Conservation (phyloP, 2,329 filamentous ascomycete genomes). For the Penicillium griseofulvum region DNA sequence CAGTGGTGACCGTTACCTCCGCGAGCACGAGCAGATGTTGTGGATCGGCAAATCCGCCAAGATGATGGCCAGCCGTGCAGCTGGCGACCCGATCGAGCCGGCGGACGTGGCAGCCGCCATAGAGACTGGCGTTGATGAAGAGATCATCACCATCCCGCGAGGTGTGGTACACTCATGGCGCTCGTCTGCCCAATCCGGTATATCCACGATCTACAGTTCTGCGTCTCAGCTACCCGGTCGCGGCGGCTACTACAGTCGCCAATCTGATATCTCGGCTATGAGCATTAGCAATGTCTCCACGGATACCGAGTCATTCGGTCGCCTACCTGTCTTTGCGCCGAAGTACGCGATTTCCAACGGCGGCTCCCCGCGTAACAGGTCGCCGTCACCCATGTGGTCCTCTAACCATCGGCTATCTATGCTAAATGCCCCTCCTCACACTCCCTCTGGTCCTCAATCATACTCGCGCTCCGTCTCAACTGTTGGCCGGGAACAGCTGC, state of each 20-base stretch:
- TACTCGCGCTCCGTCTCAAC: constrained; percentile 27
- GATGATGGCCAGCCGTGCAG: constrained; percentile 30
- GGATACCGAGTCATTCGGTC: constrained; percentile 31
- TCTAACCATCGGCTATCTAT: constrained; percentile 18
- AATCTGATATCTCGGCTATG: constrained; percentile 29
- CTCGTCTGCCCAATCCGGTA: constrained; percentile 33
- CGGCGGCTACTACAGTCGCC: constrained; percentile 10
- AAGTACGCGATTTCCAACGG: constrained; percentile 19
- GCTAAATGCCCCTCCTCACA: constrained; percentile 2
- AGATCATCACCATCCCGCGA: constrained; percentile 37
- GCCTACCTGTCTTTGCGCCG: constrained; percentile 35
- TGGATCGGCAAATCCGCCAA: constrained; percentile 47
- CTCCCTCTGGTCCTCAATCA: constrained; percentile 14
- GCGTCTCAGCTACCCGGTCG: constrained; percentile 22
- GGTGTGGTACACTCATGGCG: constrained; percentile 37
- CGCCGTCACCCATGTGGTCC: constrained; percentile 15
- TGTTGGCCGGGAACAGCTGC: constrained; percentile 30
- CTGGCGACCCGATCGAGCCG: constrained; percentile 24
- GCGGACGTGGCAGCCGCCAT: constrained; percentile 27
- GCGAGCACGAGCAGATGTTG: constrained; percentile 62
- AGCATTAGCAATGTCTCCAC: constrained; percentile 32
- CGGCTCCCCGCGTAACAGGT: constrained; percentile 7
- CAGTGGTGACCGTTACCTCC: constrained; percentile 58
- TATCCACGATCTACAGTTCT: constrained; percentile 31
- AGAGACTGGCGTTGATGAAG: constrained; percentile 32